Evolutionary conservation across 768 basidiomycete genomes (phyloP).

Genomic region (Lepiota subincarnata): DNA sequence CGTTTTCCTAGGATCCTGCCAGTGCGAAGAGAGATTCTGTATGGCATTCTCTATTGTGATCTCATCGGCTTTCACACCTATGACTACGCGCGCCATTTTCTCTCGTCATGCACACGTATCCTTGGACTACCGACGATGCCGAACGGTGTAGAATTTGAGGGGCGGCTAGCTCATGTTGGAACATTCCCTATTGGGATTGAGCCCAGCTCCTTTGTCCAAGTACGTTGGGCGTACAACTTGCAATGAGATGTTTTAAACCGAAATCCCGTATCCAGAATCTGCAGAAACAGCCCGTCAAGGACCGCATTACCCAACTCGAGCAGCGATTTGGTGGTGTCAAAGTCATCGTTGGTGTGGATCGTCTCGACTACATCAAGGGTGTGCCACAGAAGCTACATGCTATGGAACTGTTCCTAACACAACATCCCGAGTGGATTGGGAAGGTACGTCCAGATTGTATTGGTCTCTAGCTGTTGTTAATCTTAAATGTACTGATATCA

Average conservation of each 20-base stretch:
- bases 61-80: conserved; percentile 99
- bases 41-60: conserved; percentile 93
- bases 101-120: conserved; percentile 96
- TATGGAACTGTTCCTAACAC: conserved; percentile 91
- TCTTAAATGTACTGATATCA: conserved; percentile 23
- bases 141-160: conserved; percentile 95
- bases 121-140: conserved; percentile 95
- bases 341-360: conserved; percentile 97
- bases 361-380: conserved; percentile 99
- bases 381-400: conserved; percentile 98
- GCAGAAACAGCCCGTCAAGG: conserved; percentile 72
- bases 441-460: conserved; percentile 48
- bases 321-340: conserved; percentile 92
- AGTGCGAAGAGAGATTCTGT: conserved; percentile 94
- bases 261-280: conserved; percentile 52
- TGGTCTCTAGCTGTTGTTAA: background rate
- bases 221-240: conserved; percentile 23
- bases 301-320: conserved; percentile 77
- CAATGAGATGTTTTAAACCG: conserved; percentile 4
- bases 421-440: conserved; percentile 99
- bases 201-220: conserved; percentile 85
- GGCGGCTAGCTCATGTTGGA: conserved; percentile 92
- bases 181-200: conserved; percentile 99
- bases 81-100: conserved; percentile 98
- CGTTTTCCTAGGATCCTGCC: conserved; percentile 73